These are phyloP conservation scores for Xylaria sp. DNA, from an alignment of 2,329 filamentous ascomycete species.

Conservation along the genomic window DNA sequence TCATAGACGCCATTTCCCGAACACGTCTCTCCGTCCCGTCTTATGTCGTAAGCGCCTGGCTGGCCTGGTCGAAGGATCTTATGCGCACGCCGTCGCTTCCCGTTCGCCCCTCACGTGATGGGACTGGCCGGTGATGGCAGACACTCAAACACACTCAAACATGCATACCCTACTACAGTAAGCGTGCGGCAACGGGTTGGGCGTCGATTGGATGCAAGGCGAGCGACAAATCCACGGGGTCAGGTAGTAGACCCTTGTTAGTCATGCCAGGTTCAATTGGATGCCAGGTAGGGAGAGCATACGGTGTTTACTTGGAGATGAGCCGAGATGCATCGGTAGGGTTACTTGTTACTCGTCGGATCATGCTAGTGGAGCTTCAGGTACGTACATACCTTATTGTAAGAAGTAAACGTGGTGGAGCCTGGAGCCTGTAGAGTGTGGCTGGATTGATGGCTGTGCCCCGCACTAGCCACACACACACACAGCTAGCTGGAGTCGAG, in stretches of 20 bases:
- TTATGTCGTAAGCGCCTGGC: slow-evolving; percentile 23
- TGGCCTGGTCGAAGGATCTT: not conserved
- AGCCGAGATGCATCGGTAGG: slow-evolving; percentile 16
- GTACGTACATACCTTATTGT: no score
- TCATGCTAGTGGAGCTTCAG: slow-evolving; percentile 30
- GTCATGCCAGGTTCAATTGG: slow-evolving; percentile 36
- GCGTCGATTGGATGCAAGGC: slow-evolving; percentile 17
- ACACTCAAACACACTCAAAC: not conserved
- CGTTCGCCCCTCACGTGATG: slow-evolving; percentile 26
- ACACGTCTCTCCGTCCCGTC: slow-evolving; percentile 12
- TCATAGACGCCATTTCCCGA: slow-evolving; percentile 57
- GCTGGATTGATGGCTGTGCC: no score
- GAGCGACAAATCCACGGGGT: slow-evolving; percentile 12
- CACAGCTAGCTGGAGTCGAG: no score
- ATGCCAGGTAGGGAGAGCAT: slow-evolving; percentile 12
- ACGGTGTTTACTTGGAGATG: not conserved
- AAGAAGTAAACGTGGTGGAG: no score
- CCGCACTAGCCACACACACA: no score
- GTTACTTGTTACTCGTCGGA: slow-evolving; percentile 19
- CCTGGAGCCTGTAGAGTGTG: no score
- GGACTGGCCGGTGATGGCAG: not conserved
- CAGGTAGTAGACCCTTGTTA: slow-evolving; percentile 20
- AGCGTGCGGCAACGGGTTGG: slow-evolving; percentile 23
- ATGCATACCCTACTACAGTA: slow-evolving; percentile 8
- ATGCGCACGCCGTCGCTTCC: not conserved